A percentile compares a stretch with the other conserved stretches of the same genome.
Evolutionary conservation across 2,329 filamentous ascomycete species (phyloP).

Genomic region (Penicillium polonicum): DNA sequence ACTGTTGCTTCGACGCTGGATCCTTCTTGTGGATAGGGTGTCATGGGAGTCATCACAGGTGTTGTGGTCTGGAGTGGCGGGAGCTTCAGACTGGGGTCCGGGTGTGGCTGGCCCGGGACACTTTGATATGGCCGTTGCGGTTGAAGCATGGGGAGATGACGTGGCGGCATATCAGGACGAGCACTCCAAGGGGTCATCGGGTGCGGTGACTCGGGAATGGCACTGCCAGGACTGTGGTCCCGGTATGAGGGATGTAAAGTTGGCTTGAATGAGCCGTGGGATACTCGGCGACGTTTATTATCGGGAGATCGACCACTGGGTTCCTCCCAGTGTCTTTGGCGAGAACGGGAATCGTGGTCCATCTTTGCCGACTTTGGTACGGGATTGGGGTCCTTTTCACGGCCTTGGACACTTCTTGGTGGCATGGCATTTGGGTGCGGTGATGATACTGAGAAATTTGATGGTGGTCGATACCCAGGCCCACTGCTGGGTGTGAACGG

Average conservation of each 20-base stretch:
- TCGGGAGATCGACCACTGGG: constrained; percentile 52
- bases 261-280: constrained; percentile 39
- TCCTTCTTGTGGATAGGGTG: constrained; percentile 40
- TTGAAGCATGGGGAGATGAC: constrained; percentile 53
- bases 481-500: constrained; percentile 39
- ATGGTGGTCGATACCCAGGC: constrained; percentile 9
- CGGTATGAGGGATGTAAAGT: constrained; percentile 34
- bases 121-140: constrained; percentile 50
- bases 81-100: constrained; percentile 52
- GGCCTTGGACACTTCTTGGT: constrained; percentile 25
- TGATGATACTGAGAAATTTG: constrained; percentile 35
- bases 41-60: constrained; percentile 27
- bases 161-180: constrained; percentile 35
- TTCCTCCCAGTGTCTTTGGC: constrained; percentile 33
- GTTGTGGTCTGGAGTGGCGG: constrained; percentile 52
- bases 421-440: constrained; percentile 29
- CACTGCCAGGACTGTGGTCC: constrained; percentile 29
- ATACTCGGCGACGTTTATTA: constrained; percentile 62
- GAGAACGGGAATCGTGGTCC: constrained; percentile 26
- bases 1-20: constrained; percentile 65
- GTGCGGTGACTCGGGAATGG: constrained; percentile 41
- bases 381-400: constrained; percentile 25
- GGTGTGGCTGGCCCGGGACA: constrained; percentile 34
- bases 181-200: constrained; percentile 47
- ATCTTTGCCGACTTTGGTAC: constrained; percentile 28